phyloP scores from a whole-genome alignment of 2,329 filamentous ascomycete species.

The Tolypocladium album region DNA sequence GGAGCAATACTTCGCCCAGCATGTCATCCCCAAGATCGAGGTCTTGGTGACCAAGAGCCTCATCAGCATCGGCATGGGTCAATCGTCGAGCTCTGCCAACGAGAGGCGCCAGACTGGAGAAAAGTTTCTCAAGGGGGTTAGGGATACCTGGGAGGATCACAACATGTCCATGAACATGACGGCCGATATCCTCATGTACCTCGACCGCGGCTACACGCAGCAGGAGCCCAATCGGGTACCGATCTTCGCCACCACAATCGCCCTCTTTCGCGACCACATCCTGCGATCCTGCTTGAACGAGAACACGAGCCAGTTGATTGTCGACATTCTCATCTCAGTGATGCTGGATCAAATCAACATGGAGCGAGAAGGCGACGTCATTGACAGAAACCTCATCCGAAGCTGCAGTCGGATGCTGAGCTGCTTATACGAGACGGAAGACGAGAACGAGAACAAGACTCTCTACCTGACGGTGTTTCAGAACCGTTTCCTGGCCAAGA shows the following conservation, averaged over 20 bases:
- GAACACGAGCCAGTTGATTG: slow-evolving; percentile 42
- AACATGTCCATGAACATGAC: slow-evolving; percentile 93
- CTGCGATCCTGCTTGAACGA: slow-evolving; percentile 48
- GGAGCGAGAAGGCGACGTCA: slow-evolving; percentile 82
- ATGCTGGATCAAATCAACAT: slow-evolving; percentile 86
- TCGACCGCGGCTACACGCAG: slow-evolving; percentile 75
- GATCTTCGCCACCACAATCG: slow-evolving; percentile 78
- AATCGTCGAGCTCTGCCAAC: slow-evolving; percentile 53
- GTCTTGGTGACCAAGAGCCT: slow-evolving; percentile 61
- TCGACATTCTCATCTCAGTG: slow-evolving; percentile 67
- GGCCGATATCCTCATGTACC: slow-evolving; percentile 93
- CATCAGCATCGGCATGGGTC: slow-evolving; percentile 46
- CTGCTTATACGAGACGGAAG: slow-evolving; percentile 69
- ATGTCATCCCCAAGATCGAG: slow-evolving; percentile 63
- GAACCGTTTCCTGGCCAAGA: slow-evolving; percentile 60
- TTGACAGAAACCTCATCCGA: slow-evolving; percentile 73
- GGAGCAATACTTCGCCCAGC: slow-evolving; percentile 63
- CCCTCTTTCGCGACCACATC: slow-evolving; percentile 79
- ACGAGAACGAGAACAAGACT: slow-evolving; percentile 67
- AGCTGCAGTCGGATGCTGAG: slow-evolving; percentile 86
- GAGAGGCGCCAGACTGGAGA: slow-evolving; percentile 75
- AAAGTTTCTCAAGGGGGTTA: slow-evolving; percentile 66
- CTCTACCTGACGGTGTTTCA: slow-evolving; percentile 82
- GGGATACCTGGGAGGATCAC: slow-evolving; percentile 77
- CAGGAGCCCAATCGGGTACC: slow-evolving; percentile 57